phyloP scores from a whole-genome alignment of 495 filamentous ascomycete species.

The Aspergillus ellipticus region DNA sequence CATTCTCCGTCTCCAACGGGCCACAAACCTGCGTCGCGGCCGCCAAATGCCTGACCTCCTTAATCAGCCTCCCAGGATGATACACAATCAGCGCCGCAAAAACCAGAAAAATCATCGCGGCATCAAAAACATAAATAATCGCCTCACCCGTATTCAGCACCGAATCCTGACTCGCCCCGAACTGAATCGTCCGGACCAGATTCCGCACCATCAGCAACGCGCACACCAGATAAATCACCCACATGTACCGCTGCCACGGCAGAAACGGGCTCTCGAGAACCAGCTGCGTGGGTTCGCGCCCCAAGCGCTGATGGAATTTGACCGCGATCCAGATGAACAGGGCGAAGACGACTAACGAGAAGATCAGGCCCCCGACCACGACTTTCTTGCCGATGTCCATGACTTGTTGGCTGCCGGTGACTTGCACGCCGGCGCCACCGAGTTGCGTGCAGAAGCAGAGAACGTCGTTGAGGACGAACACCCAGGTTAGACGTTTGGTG shows the following conservation, averaged over 20 bases:
- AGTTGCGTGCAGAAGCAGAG: constrained; percentile 34
- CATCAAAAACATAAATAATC: constrained; percentile 42
- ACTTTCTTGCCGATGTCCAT: constrained; percentile 34
- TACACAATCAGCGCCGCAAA: constrained; percentile 24
- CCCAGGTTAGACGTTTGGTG: constrained; percentile 22
- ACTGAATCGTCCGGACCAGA: constrained; percentile 42
- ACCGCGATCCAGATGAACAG: constrained; percentile 26
- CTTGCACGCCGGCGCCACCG: constrained; percentile 41
- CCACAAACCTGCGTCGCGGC: neutral
- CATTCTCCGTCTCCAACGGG: too few relatives aligned
- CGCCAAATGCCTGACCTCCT: constrained; percentile 8
- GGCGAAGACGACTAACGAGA: constrained; percentile 29
- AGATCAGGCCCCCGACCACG: constrained; percentile 30
- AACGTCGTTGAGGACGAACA: constrained; percentile 39
- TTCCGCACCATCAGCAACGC: constrained; percentile 37
- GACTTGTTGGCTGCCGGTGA: constrained; percentile 26
- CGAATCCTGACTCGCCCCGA: constrained; percentile 19
- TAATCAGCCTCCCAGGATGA: constrained; percentile 35
- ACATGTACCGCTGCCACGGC: constrained; percentile 32
- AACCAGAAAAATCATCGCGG: constrained; percentile 26
- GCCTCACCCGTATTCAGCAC: constrained; percentile 28
- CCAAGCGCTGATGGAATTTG: constrained; percentile 22
- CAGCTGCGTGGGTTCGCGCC: constrained; percentile 9
- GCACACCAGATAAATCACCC: constrained; percentile 36
- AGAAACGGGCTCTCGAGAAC: constrained; percentile 13